A percentile compares a stretch with the other conserved stretches of the same genome.
Evolutionary conservation across 2,329 filamentous ascomycete species (phyloP).

Genomic region (Phialophora expanda): DNA sequence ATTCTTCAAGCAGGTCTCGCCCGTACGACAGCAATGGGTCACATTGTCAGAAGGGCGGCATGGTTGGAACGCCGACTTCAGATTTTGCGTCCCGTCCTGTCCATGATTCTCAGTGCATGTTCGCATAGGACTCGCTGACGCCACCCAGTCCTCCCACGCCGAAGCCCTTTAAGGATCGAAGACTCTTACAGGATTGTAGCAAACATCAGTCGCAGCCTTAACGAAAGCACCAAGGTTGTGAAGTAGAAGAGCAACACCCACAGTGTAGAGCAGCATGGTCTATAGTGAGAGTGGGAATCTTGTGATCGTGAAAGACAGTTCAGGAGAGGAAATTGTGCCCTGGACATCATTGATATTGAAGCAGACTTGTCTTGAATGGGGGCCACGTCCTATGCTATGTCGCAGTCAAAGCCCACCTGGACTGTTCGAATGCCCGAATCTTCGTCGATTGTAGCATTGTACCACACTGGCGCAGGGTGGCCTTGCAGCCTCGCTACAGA

Average conservation of each 20-base stretch:
- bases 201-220: not conserved
- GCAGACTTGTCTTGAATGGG: not conserved
- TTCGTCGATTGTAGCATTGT: not conserved
- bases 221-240: not conserved
- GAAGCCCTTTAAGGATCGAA: not conserved
- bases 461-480: not conserved
- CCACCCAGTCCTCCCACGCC: not conserved
- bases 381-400: not conserved
- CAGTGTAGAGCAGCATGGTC: not conserved
- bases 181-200: slow-evolving; percentile 2
- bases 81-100: slow-evolving; percentile 15
- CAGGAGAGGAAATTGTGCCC: not conserved
- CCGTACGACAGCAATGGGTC: slow-evolving; percentile 14
- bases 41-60: slow-evolving; percentile 13
- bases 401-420: not conserved
- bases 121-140: not conserved
- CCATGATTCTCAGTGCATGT: not conserved
- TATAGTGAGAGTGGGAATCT: not conserved
- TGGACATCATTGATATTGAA: not conserved
- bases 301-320: not conserved
- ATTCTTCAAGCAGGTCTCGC: slow-evolving; percentile 17
- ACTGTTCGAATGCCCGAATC: not conserved
- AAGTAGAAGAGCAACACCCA: not conserved
- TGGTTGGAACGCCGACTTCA: not conserved
- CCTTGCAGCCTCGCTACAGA: not conserved